These are phyloP conservation scores for Erythrophleum fordii DNA, from an alignment of 306 rosid species.

Conservation along the genomic window DNA sequence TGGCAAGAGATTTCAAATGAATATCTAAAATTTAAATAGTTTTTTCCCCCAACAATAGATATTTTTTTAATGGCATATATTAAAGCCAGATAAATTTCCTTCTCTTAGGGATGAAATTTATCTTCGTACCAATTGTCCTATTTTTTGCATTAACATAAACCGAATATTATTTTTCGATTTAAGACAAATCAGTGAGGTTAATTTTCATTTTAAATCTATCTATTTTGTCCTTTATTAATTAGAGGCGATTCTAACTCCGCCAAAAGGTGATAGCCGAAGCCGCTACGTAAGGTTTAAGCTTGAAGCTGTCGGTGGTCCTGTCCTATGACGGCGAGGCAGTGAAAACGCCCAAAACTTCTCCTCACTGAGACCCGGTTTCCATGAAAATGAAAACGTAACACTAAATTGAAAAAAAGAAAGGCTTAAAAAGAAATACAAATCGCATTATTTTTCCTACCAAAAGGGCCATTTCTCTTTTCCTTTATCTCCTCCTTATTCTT, in stretches of 20 bases:
- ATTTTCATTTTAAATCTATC: no score
- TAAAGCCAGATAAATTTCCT: no score
- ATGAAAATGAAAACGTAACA: slow-evolving; percentile 50
- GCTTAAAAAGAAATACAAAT: not conserved
- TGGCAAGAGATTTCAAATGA: not conserved
- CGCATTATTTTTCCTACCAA: slow-evolving; percentile 9
- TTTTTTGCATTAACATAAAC: no score
- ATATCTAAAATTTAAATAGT: no score
- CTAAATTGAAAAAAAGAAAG: slow-evolving; percentile 30
- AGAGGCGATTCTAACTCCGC: no score
- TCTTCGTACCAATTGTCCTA: no score
- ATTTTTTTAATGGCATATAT: no score
- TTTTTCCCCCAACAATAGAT: no score
- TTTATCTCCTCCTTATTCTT: slow-evolving; percentile 21
- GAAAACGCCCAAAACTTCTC: not conserved
- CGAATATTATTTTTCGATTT: no score
- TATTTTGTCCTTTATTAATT: no score
- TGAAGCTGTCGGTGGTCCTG: slow-evolving; percentile 62
- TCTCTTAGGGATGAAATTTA: no score
- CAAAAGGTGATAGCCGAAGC: slow-evolving; percentile 22
- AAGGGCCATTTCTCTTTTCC: slow-evolving; percentile 35
- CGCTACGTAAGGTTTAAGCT: slow-evolving; percentile 35
- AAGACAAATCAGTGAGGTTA: no score
- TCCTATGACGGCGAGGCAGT: slow-evolving; percentile 35
- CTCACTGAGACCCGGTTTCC: not conserved